Evolutionary conservation across 495 filamentous ascomycete genomes (phyloP).

Genomic region (Aspergillus cavernicola): DNA sequence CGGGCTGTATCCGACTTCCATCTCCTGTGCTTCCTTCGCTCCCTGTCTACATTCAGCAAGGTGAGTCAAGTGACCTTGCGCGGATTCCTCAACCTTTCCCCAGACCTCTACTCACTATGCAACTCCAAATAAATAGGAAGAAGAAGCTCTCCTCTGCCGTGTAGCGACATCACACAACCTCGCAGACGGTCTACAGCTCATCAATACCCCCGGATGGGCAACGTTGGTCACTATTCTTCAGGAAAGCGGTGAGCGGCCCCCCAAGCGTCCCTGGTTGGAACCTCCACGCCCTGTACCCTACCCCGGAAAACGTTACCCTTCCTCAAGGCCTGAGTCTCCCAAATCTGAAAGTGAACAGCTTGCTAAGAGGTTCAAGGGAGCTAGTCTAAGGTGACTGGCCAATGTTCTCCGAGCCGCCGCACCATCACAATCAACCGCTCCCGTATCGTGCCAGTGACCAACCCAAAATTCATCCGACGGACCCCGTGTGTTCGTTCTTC

Average conservation of each 20-base stretch:
- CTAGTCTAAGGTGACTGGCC: conserved; percentile 73
- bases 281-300: conserved; percentile 35
- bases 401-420: conserved; percentile 6
- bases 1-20: conserved; percentile 86
- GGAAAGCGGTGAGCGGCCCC: conserved; percentile 94
- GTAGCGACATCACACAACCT: conserved; percentile 76
- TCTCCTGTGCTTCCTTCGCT: conserved; percentile 80
- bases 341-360: conserved; percentile 65
- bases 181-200: conserved; percentile 71
- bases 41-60: conserved; percentile 76
- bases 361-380: conserved; percentile 98
- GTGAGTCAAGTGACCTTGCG: conserved; percentile 44
- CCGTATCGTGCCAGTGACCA: not conserved
- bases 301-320: conserved; percentile 28
- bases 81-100: conserved; percentile 10
- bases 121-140: conserved; percentile 57
- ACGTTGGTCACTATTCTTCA: conserved; percentile 88
- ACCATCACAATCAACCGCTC: not conserved
- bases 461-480: no score
- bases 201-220: conserved; percentile 84
- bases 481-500: not conserved
- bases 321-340: conserved; percentile 39
- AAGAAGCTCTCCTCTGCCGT: conserved; percentile 80
- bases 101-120: not conserved
- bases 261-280: conserved; percentile 66